These are phyloP conservation scores for Ceratopteris richardii DNA, from an alignment of 75 land plant genomes.

Conservation along the genomic window DNA sequence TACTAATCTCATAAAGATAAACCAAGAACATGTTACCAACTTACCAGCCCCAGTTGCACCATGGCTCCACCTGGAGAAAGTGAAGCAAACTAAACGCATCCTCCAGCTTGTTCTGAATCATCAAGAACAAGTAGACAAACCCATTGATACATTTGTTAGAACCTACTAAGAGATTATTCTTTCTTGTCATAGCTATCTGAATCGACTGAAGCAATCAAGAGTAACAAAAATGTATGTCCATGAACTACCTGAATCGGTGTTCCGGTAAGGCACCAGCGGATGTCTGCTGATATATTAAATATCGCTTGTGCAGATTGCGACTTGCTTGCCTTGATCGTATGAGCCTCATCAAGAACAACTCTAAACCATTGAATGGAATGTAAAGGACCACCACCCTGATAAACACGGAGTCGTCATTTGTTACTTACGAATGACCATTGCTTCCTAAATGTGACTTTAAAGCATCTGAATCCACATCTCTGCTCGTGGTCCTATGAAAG, in stretches of 20 bases:
- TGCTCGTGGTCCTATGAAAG: no score
- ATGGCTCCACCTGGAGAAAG: constrained; percentile 87
- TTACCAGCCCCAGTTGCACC: constrained; percentile 89
- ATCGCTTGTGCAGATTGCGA: constrained; percentile 63
- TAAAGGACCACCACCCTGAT: constrained; percentile 62
- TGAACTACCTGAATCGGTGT: constrained; percentile 90
- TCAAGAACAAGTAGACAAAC: background rate
- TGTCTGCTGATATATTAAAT: constrained; percentile 59
- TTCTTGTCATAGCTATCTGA: no score
- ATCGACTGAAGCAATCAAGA: no score
- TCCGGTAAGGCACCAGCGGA: constrained; percentile 91
- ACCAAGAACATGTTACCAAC: no score
- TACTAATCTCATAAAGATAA: no score
- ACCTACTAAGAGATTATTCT: no score
- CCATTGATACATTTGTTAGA: no score
- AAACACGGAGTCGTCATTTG: background rate
- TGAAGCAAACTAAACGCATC: constrained; percentile 84
- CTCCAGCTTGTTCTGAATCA: constrained; percentile 83
- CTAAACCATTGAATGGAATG: constrained; percentile 77
- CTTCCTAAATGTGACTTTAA: no score
- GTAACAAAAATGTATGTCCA: no score
- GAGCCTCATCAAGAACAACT: constrained; percentile 93
- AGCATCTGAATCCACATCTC: no score
- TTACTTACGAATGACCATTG: no score
- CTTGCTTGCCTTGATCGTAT: constrained; percentile 72